phyloP scores from a whole-genome alignment of 2,329 filamentous ascomycete species.

The Aspergillus proliferans region DNA sequence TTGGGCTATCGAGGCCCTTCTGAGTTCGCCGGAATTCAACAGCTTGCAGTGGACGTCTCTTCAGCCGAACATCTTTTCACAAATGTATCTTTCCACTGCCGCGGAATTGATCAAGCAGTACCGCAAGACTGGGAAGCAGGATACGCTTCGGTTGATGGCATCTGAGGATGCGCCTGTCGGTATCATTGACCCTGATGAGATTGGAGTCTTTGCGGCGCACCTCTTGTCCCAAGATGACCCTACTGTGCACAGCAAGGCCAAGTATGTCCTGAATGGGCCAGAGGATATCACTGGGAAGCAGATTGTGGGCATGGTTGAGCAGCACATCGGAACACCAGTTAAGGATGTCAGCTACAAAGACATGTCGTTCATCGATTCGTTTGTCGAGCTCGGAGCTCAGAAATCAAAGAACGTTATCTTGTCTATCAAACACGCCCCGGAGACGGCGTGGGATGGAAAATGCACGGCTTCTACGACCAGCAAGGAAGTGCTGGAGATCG shows the following conservation, averaged over 20 bases:
- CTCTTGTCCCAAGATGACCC: slow-evolving; percentile 27
- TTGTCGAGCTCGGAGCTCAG: slow-evolving; percentile 7
- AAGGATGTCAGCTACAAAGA: slow-evolving; percentile 28
- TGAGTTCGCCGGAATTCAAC: slow-evolving; percentile 31
- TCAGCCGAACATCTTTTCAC: slow-evolving; percentile 31
- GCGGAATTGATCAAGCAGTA: slow-evolving; percentile 29
- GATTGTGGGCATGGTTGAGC: slow-evolving; percentile 31
- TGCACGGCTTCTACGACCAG: slow-evolving; percentile 18
- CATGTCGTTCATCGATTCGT: slow-evolving; percentile 21
- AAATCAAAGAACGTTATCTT: slow-evolving; percentile 23
- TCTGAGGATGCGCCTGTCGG: slow-evolving; percentile 25
- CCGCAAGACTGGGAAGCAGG: slow-evolving; percentile 28
- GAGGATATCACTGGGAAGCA: slow-evolving; percentile 34
- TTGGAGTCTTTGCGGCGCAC: slow-evolving; percentile 32
- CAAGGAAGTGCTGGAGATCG: slow-evolving; percentile 24
- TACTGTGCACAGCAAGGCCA: slow-evolving; percentile 24
- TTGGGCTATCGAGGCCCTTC: slow-evolving; percentile 38
- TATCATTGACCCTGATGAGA: slow-evolving; percentile 26
- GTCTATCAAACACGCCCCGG: slow-evolving; percentile 19
- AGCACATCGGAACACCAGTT: slow-evolving; percentile 22
- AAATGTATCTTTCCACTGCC: slow-evolving; percentile 16
- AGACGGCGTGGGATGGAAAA: slow-evolving; percentile 28
- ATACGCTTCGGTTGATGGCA: slow-evolving; percentile 20
- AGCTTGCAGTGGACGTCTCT: slow-evolving; percentile 36
- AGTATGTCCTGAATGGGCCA: slow-evolving; percentile 37